phyloP scores from a whole-genome alignment of 2,329 filamentous ascomycete genomes.

The Calonectria ilicicola region DNA sequence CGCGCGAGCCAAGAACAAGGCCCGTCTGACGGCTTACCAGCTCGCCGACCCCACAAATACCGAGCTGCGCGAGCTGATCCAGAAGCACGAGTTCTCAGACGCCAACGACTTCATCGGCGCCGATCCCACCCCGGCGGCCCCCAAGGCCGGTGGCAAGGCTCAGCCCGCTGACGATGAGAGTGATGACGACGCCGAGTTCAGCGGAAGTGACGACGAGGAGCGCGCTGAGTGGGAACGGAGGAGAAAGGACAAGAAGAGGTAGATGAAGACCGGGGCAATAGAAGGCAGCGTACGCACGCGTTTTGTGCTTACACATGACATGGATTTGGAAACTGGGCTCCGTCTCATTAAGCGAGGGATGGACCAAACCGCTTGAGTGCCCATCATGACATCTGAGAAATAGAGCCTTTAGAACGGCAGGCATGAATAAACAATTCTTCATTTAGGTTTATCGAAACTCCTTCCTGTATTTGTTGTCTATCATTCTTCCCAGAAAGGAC shows the following conservation, averaged over 20 bases:
- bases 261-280: constrained; percentile 8
- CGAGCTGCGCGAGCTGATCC: constrained; percentile 71
- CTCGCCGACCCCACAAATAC: constrained; percentile 79
- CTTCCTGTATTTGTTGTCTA: constrained; percentile 32
- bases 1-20: constrained; percentile 74
- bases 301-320: constrained; percentile 25
- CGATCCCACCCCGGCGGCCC: constrained; percentile 35
- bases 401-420: constrained; percentile 41
- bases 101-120: constrained; percentile 67
- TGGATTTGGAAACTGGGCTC: constrained; percentile 15
- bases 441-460: constrained; percentile 36
- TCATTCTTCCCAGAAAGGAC: constrained; percentile 1
- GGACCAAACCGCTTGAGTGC: constrained; percentile 27
- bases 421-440: constrained; percentile 39
- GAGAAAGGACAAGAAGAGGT: constrained; percentile 53
- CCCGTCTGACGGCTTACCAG: constrained; percentile 77
- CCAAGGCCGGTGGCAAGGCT: constrained; percentile 22
- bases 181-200: constrained; percentile 71
- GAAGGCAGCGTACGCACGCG: constrained; percentile 4
- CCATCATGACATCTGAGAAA: constrained; percentile 36
- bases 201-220: constrained; percentile 74
- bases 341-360: constrained; percentile 26
- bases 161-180: constrained; percentile 46
- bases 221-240: constrained; percentile 71
- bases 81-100: constrained; percentile 78